phyloP scores from a whole-genome alignment of 768 basidiomycete species.

The Rhizopogon salebrosus region DNA sequence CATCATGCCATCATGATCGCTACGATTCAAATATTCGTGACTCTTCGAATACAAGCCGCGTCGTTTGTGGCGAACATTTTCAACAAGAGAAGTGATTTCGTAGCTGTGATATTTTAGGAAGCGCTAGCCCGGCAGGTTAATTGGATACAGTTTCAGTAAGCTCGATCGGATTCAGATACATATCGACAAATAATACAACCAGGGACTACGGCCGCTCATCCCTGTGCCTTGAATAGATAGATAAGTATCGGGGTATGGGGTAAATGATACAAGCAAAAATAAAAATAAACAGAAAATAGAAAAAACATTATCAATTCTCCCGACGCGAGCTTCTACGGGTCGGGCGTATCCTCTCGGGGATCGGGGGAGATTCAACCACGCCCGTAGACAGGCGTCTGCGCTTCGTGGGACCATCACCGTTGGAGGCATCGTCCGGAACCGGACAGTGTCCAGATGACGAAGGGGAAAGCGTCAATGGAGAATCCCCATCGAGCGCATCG shows the following conservation, averaged over 20 bases:
- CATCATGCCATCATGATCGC: no score
- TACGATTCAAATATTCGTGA: no score
- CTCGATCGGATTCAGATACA: neutral
- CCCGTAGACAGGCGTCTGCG: neutral
- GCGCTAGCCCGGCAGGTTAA: no score
- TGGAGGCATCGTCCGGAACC: neutral
- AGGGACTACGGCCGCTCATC: neutral
- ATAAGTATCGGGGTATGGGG: neutral
- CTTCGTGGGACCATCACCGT: neutral
- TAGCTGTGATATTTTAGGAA: no score
- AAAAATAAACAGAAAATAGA: neutral
- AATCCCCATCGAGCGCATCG: neutral
- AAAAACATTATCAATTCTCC: neutral
- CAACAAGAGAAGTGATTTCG: no score
- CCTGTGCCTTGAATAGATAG: no score
- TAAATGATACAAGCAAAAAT: neutral
- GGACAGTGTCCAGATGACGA: neutral
- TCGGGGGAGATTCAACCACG: neutral
- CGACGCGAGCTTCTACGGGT: neutral
- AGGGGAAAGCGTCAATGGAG: neutral
- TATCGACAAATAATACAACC: neutral
- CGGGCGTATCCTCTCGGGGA: neutral
- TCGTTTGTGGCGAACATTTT: no score
- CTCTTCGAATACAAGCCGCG: no score
- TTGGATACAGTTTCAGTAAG: no score